These are phyloP conservation scores for Tolypocladium capitatum DNA, from an alignment of 2,329 filamentous ascomycete species.

Conservation along the genomic window DNA sequence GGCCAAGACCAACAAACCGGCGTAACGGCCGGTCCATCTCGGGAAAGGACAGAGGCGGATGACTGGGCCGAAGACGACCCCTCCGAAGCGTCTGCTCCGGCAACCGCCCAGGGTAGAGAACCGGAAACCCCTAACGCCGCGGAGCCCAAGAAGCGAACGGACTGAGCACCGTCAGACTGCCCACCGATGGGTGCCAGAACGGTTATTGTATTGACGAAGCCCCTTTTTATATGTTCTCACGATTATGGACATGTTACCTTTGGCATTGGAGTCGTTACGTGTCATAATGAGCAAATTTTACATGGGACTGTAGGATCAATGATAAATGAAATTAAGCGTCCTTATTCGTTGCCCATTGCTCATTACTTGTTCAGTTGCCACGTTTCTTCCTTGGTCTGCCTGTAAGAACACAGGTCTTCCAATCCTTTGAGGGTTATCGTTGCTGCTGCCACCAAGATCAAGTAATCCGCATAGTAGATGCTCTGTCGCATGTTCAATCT, in stretches of 20 bases:
- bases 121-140: slow-evolving; percentile 14
- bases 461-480: neutral
- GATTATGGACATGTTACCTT: neutral
- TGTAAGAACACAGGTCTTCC: neutral
- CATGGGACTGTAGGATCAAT: neutral
- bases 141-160: slow-evolving; percentile 19
- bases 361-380: neutral
- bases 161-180: slow-evolving; percentile 8
- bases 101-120: slow-evolving; percentile 7
- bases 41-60: slow-evolving; percentile 30
- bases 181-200: neutral
- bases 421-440: neutral
- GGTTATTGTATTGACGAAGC: neutral
- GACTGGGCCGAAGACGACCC: slow-evolving; percentile 42
- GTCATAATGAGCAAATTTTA: neutral
- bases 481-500: neutral
- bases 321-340: neutral
- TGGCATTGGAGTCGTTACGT: neutral
- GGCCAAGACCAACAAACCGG: slow-evolving; percentile 59
- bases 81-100: slow-evolving; percentile 8
- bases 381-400: neutral
- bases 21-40: slow-evolving; percentile 29
- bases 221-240: neutral
- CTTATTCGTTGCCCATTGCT: neutral
- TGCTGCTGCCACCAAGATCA: neutral